Conservation (phyloP, 495 filamentous ascomycete genomes). For the Trichoderma parareesei region DNA sequence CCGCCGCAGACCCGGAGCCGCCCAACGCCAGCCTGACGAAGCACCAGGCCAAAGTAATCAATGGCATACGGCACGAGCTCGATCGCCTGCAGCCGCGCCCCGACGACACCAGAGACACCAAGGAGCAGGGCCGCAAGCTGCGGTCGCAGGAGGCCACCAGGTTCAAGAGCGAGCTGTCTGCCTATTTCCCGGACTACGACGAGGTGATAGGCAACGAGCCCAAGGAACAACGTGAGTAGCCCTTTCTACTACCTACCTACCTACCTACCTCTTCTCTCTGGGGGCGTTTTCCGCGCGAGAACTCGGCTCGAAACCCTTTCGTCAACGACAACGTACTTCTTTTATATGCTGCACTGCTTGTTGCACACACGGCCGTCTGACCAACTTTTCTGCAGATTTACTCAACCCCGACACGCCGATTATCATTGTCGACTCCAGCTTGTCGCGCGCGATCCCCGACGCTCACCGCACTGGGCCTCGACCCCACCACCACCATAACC, state of each 20-base stretch:
- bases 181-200: constrained; percentile 87
- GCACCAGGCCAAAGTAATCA: constrained; percentile 39
- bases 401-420: constrained; percentile 55
- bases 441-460: constrained; percentile 18
- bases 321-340: constrained; percentile 12
- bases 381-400: constrained; percentile 36
- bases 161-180: constrained; percentile 79
- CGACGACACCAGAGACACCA: constrained; percentile 31
- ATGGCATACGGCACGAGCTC: constrained; percentile 47
- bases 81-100: constrained; percentile 32
- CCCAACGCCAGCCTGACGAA: constrained; percentile 27
- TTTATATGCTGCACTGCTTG: constrained; percentile 28
- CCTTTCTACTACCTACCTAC: constrained; percentile 10
- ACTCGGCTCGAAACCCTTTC: too few relatives aligned
- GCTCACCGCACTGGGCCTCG: constrained; percentile 16
- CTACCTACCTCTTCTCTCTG: background rate
- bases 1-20: constrained; percentile 19
- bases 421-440: constrained; percentile 41
- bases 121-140: constrained; percentile 42
- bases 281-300: too few relatives aligned
- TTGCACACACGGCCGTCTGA: constrained; percentile 27
- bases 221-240: constrained; percentile 60
- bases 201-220: constrained; percentile 77
- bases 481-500: constrained; percentile 12
- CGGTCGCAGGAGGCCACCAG: constrained; percentile 48